Percentiles rank a stretch among this genome's conserved stretches.
These are phyloP conservation scores for Pholiota adiposa DNA, from an alignment of 1,284 basidiomycete genomes.

Conservation along the genomic window DNA sequence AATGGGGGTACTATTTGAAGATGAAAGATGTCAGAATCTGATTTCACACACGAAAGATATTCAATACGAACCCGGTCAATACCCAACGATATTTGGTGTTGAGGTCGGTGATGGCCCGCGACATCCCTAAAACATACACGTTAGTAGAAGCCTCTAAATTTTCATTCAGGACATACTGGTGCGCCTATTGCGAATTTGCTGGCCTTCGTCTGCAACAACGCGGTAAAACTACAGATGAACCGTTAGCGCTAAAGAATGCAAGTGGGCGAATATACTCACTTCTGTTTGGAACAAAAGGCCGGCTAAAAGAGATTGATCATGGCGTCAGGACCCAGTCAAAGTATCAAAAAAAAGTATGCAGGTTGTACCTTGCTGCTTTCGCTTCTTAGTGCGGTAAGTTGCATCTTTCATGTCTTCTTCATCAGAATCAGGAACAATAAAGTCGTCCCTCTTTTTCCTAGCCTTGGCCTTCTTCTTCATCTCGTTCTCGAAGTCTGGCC, in stretches of 20 bases:
- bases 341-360: no score
- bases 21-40: conserved; percentile 1
- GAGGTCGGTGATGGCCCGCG: conserved; percentile 51
- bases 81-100: conserved; percentile 53
- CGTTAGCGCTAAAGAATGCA: neutral
- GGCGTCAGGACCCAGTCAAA: no score
- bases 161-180: conserved; percentile 41
- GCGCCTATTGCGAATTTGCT: conserved; percentile 54
- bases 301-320: conserved; percentile 27
- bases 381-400: conserved; percentile 35
- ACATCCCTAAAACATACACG: conserved; percentile 39
- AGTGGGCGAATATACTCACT: conserved; percentile 30
- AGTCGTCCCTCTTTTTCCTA: conserved; percentile 39
- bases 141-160: neutral
- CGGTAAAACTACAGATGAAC: conserved; percentile 46
- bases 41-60: neutral
- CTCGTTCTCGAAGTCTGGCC: conserved; percentile 56
- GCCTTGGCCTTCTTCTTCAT: conserved; percentile 45
- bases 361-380: conserved; percentile 35
- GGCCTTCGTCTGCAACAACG: conserved; percentile 59
- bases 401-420: conserved; percentile 31
- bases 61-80: conserved; percentile 53
- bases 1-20: conserved; percentile 52
- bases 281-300: conserved; percentile 54
- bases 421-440: conserved; percentile 46